Base-by-base conservation (phyloP, 129 eudicot genomes). In the Lactuca saligna region DNA sequence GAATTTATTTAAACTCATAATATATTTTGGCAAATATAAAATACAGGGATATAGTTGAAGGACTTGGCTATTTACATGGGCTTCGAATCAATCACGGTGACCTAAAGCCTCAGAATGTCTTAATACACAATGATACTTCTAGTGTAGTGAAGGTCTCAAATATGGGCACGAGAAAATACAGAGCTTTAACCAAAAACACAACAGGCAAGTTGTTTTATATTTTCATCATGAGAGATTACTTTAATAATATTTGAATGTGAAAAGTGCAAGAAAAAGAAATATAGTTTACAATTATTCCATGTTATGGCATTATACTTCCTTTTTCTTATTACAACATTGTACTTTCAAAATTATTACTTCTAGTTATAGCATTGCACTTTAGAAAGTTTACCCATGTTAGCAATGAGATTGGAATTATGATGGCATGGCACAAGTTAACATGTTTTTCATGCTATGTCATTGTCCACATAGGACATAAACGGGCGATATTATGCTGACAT, bases 121-220 rank as follows among this genome's bases (percentile, higher is more conserved):
- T 91, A 74, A 82, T 91, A 80, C 79, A 80, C 63, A 83, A 83
- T 79, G 92, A 87, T 32, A 86, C 65, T 54, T 71, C 81, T 15
- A 66, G 85, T 20, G 75, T 77, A 42, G 97, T 92, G 29, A 91
- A 91, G 78, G 88, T 91, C 42, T 91, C 97, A 6, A 96, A 91
- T 88, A 91, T 91, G 97, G 97, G 97, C 17, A 91, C 88, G 67
- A 91, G 97, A 86, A 91, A 88, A 75, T 96, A 78, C 20, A 81
- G 88, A 25, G 66, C 74, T 62, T 70, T 87, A 70, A 85, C 92
- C 62, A 86, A 82, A 69, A 78, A 80, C 64, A 74, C 97, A 48
- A 91, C 95, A 61, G 97, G 97, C 87, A 61, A 76, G 87, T 69
- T 25, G 29, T 25, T 25, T 25, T 25, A 25, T 25, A 25, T 42